A percentile compares a stretch with the other conserved stretches of the same genome.
phyloP scores from a whole-genome alignment of 1,139 yeast species.

The Diutina neorugosa region DNA sequence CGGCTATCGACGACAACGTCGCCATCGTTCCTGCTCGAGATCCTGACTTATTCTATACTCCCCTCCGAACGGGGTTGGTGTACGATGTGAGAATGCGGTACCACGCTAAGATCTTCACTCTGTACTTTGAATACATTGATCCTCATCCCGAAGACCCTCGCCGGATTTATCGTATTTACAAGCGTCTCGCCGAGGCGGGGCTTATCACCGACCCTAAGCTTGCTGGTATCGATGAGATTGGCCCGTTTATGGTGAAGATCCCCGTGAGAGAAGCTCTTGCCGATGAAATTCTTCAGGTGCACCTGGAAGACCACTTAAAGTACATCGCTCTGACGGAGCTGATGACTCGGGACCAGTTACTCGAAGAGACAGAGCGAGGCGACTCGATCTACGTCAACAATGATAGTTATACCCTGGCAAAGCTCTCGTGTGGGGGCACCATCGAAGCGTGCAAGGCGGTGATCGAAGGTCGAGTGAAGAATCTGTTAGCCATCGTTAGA shows the following conservation, averaged over 20 bases:
- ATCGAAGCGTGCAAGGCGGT: slow-evolving; percentile 96
- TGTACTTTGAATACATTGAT: slow-evolving; percentile 87
- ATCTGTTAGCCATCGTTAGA: slow-evolving; percentile 87
- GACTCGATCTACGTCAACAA: slow-evolving; percentile 94
- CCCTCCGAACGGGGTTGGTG: slow-evolving; percentile 83
- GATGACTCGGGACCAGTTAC: slow-evolving; percentile 67
- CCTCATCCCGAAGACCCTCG: slow-evolving; percentile 99
- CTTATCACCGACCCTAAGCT: slow-evolving; percentile 70
- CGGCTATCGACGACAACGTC: neutral
- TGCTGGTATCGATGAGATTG: slow-evolving; percentile 71
- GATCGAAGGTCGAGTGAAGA: slow-evolving; percentile 82
- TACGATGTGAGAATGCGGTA: slow-evolving; percentile 97
- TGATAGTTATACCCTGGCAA: slow-evolving; percentile 80
- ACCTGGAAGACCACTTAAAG: slow-evolving; percentile 66
- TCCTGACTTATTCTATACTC: slow-evolving; percentile 52
- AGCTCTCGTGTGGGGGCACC: slow-evolving; percentile 91
- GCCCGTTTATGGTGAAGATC: slow-evolving; percentile 79
- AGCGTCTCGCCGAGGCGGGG: slow-evolving; percentile 89
- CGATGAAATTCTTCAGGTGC: slow-evolving; percentile 82
- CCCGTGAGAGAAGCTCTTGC: slow-evolving; percentile 83
- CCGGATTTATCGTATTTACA: slow-evolving; percentile 85
- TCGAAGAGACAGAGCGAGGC: slow-evolving; percentile 81
- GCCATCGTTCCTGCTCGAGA: slow-evolving; percentile 36
- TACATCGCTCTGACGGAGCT: slow-evolving; percentile 65
- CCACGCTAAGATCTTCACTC: slow-evolving; percentile 88